Conservation (phyloP, 2,329 filamentous ascomycete genomes). For the Botryosphaeria dothidea region DNA sequence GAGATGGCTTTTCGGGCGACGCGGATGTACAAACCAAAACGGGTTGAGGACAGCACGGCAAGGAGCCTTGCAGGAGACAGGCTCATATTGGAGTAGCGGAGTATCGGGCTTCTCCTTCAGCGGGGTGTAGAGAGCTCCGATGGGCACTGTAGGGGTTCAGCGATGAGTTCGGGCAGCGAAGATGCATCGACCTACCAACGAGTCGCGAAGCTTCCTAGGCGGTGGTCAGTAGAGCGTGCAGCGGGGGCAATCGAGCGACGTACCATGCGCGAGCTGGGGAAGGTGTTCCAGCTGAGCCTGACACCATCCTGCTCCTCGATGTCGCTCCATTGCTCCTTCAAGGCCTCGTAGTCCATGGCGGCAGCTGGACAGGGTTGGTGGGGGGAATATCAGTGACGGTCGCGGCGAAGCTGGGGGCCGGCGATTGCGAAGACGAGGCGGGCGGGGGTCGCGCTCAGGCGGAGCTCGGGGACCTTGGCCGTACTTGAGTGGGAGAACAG, state of each 20-base stretch:
- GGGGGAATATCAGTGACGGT: conserved; percentile 2
- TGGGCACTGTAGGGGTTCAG: conserved; percentile 64
- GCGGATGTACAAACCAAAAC: conserved; percentile 71
- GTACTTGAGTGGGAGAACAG: neutral
- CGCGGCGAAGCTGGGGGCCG: neutral
- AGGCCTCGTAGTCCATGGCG: conserved; percentile 85
- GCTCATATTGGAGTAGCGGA: conserved; percentile 90
- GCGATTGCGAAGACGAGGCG: neutral
- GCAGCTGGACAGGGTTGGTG: conserved; percentile 12
- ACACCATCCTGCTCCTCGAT: conserved; percentile 96
- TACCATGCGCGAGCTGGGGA: conserved; percentile 95
- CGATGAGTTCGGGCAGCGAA: conserved; percentile 4
- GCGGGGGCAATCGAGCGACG: conserved; percentile 9
- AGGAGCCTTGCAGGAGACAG: conserved; percentile 93
- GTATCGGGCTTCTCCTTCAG: conserved; percentile 92
- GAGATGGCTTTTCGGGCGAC: conserved; percentile 18
- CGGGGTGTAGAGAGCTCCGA: conserved; percentile 93
- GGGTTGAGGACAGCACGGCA: conserved; percentile 96
- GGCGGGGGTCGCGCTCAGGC: neutral
- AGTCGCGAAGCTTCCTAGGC: conserved; percentile 87
- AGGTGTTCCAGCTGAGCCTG: conserved; percentile 97
- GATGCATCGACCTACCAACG: conserved; percentile 51
- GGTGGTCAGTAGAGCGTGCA: conserved; percentile 15
- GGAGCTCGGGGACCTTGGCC: conserved; percentile 7
- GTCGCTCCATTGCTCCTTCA: conserved; percentile 96